Percentiles rank a stretch among this genome's conserved stretches.
These are phyloP conservation scores for Aspergillus japonicus DNA, from an alignment of 2,329 filamentous ascomycete species.

Conservation along the genomic window DNA sequence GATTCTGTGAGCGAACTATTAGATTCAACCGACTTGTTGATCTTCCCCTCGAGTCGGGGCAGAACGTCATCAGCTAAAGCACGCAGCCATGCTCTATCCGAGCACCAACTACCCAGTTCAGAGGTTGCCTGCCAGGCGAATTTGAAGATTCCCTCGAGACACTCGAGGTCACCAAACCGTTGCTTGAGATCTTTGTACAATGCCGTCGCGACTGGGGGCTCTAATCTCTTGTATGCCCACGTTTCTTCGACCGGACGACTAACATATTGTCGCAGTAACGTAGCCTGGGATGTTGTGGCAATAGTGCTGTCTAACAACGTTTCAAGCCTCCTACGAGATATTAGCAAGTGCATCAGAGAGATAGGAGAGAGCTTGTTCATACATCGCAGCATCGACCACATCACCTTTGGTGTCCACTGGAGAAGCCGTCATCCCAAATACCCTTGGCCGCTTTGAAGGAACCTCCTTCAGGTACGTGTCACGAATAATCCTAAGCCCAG, in stretches of 20 bases:
- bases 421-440: conserved; percentile 97
- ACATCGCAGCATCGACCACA: conserved; percentile 64
- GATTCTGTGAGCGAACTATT: conserved; percentile 11
- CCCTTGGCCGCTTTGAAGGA: conserved; percentile 60
- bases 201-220: conserved; percentile 58
- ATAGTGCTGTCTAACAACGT: conserved; percentile 76
- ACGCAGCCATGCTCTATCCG: conserved; percentile 76
- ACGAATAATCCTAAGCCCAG: conserved; percentile 66
- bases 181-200: conserved; percentile 60
- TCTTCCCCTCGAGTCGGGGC: conserved; percentile 58
- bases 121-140: conserved; percentile 61
- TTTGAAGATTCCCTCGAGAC: conserved; percentile 58
- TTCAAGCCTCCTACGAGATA: conserved; percentile 63
- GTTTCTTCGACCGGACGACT: conserved; percentile 60
- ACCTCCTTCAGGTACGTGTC: conserved; percentile 69
- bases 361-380: conserved; percentile 12
- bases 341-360: conserved; percentile 5
- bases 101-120: conserved; percentile 77
- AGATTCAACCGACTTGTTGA: conserved; percentile 17
- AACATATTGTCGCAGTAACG: conserved; percentile 58
- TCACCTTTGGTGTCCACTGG: conserved; percentile 82
- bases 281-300: conserved; percentile 67
- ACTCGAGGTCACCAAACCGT: conserved; percentile 52
- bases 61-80: conserved; percentile 63
- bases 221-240: conserved; percentile 56